Evolutionary conservation across 78 protist species (phyloP), one percentile per base, ranked within the genome.

Genomic region (Dictyostelium citrinum): DNA sequence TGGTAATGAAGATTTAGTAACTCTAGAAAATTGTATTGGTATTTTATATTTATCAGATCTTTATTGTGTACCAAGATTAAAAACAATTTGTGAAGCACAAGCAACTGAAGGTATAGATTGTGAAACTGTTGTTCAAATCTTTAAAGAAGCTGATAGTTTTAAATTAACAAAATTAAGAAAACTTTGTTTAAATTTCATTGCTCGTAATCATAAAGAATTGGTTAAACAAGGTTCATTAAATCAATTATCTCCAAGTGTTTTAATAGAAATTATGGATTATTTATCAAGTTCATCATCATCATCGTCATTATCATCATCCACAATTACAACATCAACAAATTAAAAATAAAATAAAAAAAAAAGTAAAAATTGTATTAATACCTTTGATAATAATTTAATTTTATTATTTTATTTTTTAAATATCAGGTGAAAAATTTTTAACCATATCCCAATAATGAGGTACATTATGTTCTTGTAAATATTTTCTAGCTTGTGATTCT

Each of bases 371-470:
- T n/a, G n/a, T n/a, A n/a, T n/a, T n/a, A n/a, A n/a, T n/a, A n/a
- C n/a, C n/a, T n/a, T n/a, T n/a, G n/a, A 49, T 12, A 16, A 49
- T 16, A 49, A 16, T 16, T 49, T 55, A 55, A 20, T 55, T 20
- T 20, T 55, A 20, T 55, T 5, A 5, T 5, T 55, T 4, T 55
- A 0, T 55, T 20, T 55, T 55, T 55, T 55, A 55, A 55, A 55
- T 20, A 20, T 55, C 64, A 1, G 64, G 64, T 35, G 45, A 12
- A 75, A 77, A 78, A 49, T 77, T 67, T 68, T 88, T 88, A 39
- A 83, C 76, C 79, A 88, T 78, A 7, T 88, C 93, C 93, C 93
- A 88, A 88, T 22, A 88, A 37, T 88, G 93, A 45, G 93, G 93
- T 24, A 78, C 72, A 14, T 24, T 8, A 20, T 78, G 85, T 10